These are phyloP conservation scores for Lasiosphaeria ovina DNA, from an alignment of 495 filamentous ascomycete genomes.

Conservation along the genomic window DNA sequence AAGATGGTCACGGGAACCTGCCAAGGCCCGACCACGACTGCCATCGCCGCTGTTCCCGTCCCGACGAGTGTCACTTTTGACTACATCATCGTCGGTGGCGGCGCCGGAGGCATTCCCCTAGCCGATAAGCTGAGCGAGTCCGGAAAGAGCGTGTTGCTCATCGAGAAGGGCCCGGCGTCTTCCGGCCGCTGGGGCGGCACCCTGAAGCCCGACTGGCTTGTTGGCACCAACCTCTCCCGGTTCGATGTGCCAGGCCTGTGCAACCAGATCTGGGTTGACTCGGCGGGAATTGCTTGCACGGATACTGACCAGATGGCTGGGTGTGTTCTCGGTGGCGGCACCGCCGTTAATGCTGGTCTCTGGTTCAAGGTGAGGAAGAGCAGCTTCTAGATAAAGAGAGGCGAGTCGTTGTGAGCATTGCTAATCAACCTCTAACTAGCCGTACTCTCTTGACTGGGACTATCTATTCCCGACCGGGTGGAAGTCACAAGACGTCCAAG, in stretches of 20 bases:
- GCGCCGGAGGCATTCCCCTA: slow-evolving; percentile 63
- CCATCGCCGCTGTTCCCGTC: slow-evolving; percentile 37
- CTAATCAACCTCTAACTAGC: slow-evolving; percentile 16
- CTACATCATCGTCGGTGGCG: slow-evolving; percentile 66
- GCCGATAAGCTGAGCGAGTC: slow-evolving; percentile 63
- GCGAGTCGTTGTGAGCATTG: neutral
- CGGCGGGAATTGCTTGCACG: slow-evolving; percentile 61
- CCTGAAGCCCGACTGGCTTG: slow-evolving; percentile 60
- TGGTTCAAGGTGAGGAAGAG: slow-evolving; percentile 44
- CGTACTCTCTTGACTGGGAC: slow-evolving; percentile 62
- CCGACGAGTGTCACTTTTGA: slow-evolving; percentile 55
- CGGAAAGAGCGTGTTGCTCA: slow-evolving; percentile 62
- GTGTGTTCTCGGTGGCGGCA: slow-evolving; percentile 74
- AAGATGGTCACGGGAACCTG: slow-evolving; percentile 38
- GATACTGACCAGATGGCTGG: slow-evolving; percentile 73
- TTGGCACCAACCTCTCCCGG: slow-evolving; percentile 64
- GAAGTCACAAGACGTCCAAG: slow-evolving; percentile 61
- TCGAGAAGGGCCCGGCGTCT: slow-evolving; percentile 64
- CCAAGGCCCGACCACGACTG: slow-evolving; percentile 23
- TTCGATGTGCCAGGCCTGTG: slow-evolving; percentile 81
- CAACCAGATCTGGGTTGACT: slow-evolving; percentile 66
- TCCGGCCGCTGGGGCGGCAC: slow-evolving; percentile 58
- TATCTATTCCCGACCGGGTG: slow-evolving; percentile 71
- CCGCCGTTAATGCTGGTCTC: slow-evolving; percentile 68
- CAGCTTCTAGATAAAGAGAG: neutral